Percentiles rank a stretch among this genome's conserved stretches.
phyloP scores from a whole-genome alignment of 2,329 filamentous ascomycete genomes.

The Pestalotiopsis sp. region DNA sequence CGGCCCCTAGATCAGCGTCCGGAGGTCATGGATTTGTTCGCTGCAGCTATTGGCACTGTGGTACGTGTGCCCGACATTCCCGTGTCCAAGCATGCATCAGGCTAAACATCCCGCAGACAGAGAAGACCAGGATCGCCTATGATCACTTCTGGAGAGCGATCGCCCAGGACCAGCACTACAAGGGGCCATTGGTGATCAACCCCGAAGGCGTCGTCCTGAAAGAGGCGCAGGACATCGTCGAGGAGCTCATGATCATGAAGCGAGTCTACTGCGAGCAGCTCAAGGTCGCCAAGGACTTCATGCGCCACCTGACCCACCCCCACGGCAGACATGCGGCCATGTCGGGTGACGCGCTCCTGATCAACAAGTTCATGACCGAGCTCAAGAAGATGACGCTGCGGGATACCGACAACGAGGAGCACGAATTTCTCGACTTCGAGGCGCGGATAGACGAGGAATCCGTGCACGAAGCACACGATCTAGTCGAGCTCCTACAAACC shows the following conservation, averaged over 20 bases:
- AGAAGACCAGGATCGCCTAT: conserved; percentile 12
- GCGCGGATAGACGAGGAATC: neutral
- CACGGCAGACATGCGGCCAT: neutral
- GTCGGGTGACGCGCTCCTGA: neutral
- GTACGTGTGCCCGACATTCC: conserved; percentile 13
- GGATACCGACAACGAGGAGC: neutral
- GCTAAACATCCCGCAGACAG: neutral
- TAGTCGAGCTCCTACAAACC: neutral
- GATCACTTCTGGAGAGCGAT: conserved; percentile 11
- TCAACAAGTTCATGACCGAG: neutral
- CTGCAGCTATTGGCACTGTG: conserved; percentile 28
- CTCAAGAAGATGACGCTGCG: neutral
- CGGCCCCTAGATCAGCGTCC: conserved; percentile 28
- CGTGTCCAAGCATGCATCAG: conserved; percentile 15
- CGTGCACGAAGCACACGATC: neutral
- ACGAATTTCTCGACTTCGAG: neutral
- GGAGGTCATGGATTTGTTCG: conserved; percentile 33
- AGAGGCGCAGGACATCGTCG: conserved; percentile 32
- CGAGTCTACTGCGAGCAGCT: conserved; percentile 27
- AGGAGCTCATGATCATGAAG: conserved; percentile 33
- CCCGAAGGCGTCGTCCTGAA: conserved; percentile 29
- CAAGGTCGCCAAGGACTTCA: conserved; percentile 17
- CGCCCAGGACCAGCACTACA: conserved; percentile 11
- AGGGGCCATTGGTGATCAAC: conserved; percentile 24
- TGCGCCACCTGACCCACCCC: conserved; percentile 4